Evolutionary conservation across 2,329 filamentous ascomycete genomes (phyloP).

Genomic region (Pseudocercospora musae): DNA sequence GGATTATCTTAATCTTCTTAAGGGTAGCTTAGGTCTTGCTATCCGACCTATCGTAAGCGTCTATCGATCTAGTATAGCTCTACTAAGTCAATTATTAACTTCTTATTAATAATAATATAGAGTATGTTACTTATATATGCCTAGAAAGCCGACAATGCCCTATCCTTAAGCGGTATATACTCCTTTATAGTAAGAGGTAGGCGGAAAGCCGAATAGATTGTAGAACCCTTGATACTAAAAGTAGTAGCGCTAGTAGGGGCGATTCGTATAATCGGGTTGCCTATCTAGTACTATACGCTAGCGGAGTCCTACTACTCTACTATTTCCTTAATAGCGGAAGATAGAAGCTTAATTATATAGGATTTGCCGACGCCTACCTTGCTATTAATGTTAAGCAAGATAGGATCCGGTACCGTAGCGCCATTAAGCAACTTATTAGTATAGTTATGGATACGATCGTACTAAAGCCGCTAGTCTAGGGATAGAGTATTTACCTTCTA

Average conservation of each 20-base stretch:
- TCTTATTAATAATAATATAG: neutral
- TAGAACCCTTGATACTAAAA: neutral
- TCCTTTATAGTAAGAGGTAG: neutral
- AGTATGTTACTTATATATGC: neutral
- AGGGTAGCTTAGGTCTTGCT: no score
- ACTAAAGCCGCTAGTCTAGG: no score
- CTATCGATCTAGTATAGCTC: neutral
- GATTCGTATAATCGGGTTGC: no score
- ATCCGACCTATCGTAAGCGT: neutral
- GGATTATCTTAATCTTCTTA: no score
- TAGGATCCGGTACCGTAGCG: neutral
- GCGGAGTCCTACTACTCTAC: neutral
- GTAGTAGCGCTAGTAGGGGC: neutral
- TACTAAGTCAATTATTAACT: neutral
- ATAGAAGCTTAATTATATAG: neutral
- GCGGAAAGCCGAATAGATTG: neutral
- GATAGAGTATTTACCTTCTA: no score
- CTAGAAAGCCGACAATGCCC: neutral
- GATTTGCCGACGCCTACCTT: neutral
- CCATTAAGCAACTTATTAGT: neutral
- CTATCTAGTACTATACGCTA: no score
- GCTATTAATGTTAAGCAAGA: neutral
- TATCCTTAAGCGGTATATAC: neutral
- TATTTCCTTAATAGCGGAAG: neutral
- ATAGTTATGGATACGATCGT: no score